Base-by-base conservation (phyloP, 306 rosid species). In the Hippophae tibetana region DNA sequence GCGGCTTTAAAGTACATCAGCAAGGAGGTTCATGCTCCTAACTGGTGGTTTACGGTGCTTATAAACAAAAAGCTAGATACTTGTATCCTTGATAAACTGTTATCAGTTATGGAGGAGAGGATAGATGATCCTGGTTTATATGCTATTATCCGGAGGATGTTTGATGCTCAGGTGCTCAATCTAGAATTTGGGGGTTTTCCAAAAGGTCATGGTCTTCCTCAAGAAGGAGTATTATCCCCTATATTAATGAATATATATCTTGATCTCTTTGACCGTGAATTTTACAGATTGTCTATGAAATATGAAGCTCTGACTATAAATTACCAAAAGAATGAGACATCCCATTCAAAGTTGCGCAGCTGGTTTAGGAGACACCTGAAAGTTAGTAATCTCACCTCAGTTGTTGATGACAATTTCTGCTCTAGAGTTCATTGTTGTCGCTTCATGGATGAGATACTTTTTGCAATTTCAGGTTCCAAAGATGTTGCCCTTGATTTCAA, bases 131-230 rank as follows among this genome's bases (percentile, higher is more conserved):
- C 80, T 58, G 63, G 57, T 41, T 77, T 86, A 42, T 81, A 57
- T 74, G 69, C 70, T 64, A 55, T 77, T 52, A 68, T 87, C 50
- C 59, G 69, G 57, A 77, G 61, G 57, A 84, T 84, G 88, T 84
- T 81, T 74, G 81, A 85, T 25, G 89, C 94, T 13, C 70, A 64
- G 56, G 94, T 83, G 23, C 75, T 90, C 42, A 90, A 90, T 70
- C 64, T 90, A 59, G 95, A 90, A 75, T 86, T 90, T 69, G 97
- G 95, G 60, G 95, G 93, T 56, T 90, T 79, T 62, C 81, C 86
- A 0, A 90, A 90, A 69, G 94, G 94, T 46, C 86, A 90, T 43
- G 97, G 95, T 75, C 90, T 90, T 25, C 97, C 97, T 3, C 97
- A 90, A 61, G 97, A 89, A 79, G 95, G 95, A 52, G 68, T 84